Percentiles rank a stretch among this genome's conserved stretches.
Conservation (phyloP, 805 yeast genomes). For the Cyberlindnera subsufficiens region DNA sequence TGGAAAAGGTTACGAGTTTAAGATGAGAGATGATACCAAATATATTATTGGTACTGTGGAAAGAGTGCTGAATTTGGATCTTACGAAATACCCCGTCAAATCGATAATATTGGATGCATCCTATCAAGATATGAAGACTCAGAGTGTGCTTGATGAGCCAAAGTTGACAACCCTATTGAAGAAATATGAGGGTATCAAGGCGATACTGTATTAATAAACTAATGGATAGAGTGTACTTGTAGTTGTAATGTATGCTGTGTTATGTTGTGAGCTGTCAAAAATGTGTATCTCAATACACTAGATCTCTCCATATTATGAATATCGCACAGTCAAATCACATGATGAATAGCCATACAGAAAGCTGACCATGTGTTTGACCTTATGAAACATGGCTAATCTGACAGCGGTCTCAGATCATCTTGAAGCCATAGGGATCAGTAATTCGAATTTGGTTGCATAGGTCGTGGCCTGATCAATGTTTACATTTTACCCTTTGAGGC, state of each 20-base stretch:
- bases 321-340: too few relatives aligned
- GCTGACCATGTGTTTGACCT: too few relatives aligned
- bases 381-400: too few relatives aligned
- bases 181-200: slow-evolving; percentile 20
- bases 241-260: too few relatives aligned
- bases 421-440: too few relatives aligned
- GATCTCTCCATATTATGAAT: too few relatives aligned
- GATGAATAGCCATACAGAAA: too few relatives aligned
- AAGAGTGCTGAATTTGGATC: slow-evolving; percentile 15
- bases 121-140: slow-evolving; percentile 22
- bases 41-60: slow-evolving; percentile 24
- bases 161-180: slow-evolving; percentile 19
- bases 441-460: neutral
- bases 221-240: neutral
- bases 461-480: slow-evolving; percentile 3
- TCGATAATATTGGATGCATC: slow-evolving; percentile 23
- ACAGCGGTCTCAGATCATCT: too few relatives aligned
- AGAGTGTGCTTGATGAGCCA: slow-evolving; percentile 22
- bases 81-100: slow-evolving; percentile 16
- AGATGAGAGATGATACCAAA: slow-evolving; percentile 22
- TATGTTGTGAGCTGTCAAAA: too few relatives aligned
- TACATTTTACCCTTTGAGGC: slow-evolving; percentile 12
- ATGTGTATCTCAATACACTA: too few relatives aligned
- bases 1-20: slow-evolving; percentile 23
- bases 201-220: slow-evolving; percentile 19